These are phyloP conservation scores for Zoysia japonica DNA, from an alignment of 176 grass and related monocot genomes.

Conservation along the genomic window DNA sequence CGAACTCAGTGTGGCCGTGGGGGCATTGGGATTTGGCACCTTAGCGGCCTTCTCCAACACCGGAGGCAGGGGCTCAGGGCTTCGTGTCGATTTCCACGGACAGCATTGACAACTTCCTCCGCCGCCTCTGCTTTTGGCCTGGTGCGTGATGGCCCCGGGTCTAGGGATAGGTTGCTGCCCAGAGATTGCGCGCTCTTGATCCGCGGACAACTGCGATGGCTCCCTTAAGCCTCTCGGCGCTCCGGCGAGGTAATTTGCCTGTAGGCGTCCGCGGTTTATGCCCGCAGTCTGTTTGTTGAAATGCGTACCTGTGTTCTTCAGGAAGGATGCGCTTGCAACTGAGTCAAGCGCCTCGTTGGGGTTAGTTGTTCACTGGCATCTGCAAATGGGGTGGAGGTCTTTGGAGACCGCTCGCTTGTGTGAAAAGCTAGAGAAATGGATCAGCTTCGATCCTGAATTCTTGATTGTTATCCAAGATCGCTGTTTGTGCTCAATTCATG, in stretches of 20 bases:
- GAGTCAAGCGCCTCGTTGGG: slow-evolving; percentile 28
- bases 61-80: slow-evolving; percentile 7
- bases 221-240: not conserved
- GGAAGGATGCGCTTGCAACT: slow-evolving; percentile 32
- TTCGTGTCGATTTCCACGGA: slow-evolving; percentile 23
- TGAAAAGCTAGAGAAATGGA: slow-evolving; percentile 19
- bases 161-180: slow-evolving; percentile 35
- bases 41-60: not conserved
- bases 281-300: slow-evolving; percentile 21
- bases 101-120: slow-evolving; percentile 34
- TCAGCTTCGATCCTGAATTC: not conserved
- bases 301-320: not conserved
- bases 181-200: slow-evolving; percentile 29
- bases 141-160: slow-evolving; percentile 11
- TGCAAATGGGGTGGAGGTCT: too few relatives aligned
- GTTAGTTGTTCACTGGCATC: slow-evolving; percentile 23
- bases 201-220: not conserved
- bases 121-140: not conserved
- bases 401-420: not conserved
- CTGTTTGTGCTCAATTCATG: slow-evolving; percentile 25
- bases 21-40: not conserved
- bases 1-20: not conserved
- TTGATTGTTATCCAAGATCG: slow-evolving; percentile 5
- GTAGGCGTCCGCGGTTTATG: not conserved
- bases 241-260: not conserved